Base-by-base conservation (phyloP, 441 rosid species). In the Omphalea diandra region DNA sequence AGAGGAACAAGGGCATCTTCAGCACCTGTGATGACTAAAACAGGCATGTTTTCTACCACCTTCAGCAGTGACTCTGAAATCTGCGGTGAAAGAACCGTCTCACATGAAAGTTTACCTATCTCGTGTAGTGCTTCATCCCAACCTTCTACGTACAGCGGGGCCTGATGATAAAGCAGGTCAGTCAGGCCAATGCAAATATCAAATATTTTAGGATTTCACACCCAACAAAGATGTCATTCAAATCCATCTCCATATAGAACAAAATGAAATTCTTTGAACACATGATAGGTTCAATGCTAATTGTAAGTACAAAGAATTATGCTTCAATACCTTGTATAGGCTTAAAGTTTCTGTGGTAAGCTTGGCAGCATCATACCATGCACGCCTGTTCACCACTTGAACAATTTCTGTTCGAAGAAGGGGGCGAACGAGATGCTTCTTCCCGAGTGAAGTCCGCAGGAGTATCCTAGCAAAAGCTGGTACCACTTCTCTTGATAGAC, bases 71-170 rank as follows among this genome's bases (percentile, higher is more conserved):
- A 77, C 52, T 75, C 65, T 31, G 88, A 88, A n/a, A 55, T 71
- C 68, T 88, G 91, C 24, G 86, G 82, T 47, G 91, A 77, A 69
- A 94, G 90, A 71, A 92, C 80, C 10, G 88, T 89, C 82, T 94
- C 97, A 17, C 86, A 73, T 24, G 99, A 94, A 73, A 92, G 83
- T 84, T 86, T 87, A 49, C 99, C 93, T 54, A 94, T 87, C 83
- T 94, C 99, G 57, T 90, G 96, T 62, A 92, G 89, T 56, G 98
- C 97, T 80, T 94, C 97, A 65, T 94, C 97, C 99, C 99, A 94
- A 69, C 99, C 97, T 82, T 90, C 96, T 14, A 88, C 85, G 53
- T 86, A 86, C 50, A 94, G 79, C 1, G 97, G 99, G 7, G 90
- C 94, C 97, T 94, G 80, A 69, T 65, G 73, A 67, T 60, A 62